phyloP scores from a whole-genome alignment of 768 basidiomycete genomes.

The Lactarius indigo region DNA sequence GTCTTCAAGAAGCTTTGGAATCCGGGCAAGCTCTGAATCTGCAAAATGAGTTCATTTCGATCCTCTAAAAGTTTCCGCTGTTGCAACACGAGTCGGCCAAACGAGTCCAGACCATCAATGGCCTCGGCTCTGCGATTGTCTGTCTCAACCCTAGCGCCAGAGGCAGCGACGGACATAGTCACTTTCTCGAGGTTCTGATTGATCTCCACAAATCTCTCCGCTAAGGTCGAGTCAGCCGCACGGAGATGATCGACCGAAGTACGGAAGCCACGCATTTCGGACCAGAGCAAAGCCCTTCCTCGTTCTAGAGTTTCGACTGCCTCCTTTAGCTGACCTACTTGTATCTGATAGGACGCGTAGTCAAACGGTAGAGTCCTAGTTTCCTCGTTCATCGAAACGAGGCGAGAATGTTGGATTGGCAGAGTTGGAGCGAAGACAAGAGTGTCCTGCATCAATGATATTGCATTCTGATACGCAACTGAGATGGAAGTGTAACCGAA shows the following conservation, averaged over 20 bases:
- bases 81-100: not conserved
- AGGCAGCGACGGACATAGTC: not conserved
- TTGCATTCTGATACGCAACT: not conserved
- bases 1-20: not conserved
- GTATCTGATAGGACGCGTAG: not conserved
- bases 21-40: not conserved
- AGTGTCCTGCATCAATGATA: constrained; percentile 5
- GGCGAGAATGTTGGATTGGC: constrained; percentile 5
- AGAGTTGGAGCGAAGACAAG: constrained; percentile 1
- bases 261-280: constrained; percentile 4
- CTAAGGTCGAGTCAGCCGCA: not conserved
- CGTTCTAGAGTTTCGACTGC: not conserved
- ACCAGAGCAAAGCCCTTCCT: not conserved
- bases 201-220: not conserved
- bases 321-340: not conserved
- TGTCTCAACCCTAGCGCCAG: not conserved
- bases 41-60: not conserved
- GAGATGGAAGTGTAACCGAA: not conserved
- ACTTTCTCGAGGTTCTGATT: not conserved
- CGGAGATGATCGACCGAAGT: not conserved
- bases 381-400: not conserved
- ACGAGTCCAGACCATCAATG: not conserved
- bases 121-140: not conserved
- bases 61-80: constrained; percentile 1
- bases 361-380: not conserved